Conservation (phyloP, 331 rosid genomes). For the Telfairia occidentalis region DNA sequence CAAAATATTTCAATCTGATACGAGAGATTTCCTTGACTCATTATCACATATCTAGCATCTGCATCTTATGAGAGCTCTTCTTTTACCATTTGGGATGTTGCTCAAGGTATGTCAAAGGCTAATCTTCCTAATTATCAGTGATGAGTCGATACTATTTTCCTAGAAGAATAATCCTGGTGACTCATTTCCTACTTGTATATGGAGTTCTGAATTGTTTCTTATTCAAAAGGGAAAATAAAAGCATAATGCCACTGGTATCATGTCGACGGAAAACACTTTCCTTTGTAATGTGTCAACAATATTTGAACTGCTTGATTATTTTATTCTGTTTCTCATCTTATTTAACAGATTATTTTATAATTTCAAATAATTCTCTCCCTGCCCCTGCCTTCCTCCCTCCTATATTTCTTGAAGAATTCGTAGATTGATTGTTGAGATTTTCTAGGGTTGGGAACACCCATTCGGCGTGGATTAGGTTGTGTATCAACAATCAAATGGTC, state of each 20-base stretch:
- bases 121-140: slow-evolving; percentile 5
- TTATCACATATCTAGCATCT: slow-evolving; percentile 67
- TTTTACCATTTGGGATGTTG: slow-evolving; percentile 86
- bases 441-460: slow-evolving; percentile 76
- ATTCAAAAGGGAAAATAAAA: not conserved
- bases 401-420: not conserved
- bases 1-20: slow-evolving; percentile 1
- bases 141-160: not conserved
- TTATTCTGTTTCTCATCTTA: not conserved
- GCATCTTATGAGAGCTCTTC: slow-evolving; percentile 82
- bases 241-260: not conserved
- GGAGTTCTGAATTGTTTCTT: not conserved
- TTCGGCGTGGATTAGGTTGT: slow-evolving; percentile 87
- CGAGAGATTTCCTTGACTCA: slow-evolving; percentile 40
- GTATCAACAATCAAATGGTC: slow-evolving; percentile 92
- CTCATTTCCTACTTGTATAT: not conserved
- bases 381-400: not conserved
- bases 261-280: not conserved
- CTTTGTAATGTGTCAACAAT: not conserved
- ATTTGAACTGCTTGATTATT: not conserved
- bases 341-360: not conserved
- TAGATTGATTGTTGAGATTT: slow-evolving; percentile 7
- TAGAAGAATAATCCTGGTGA: not conserved
- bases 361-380: not conserved
- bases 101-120: slow-evolving; percentile 53